Conservation (phyloP, 2,329 filamentous ascomycete genomes). For the Biscogniauxia marginata region DNA sequence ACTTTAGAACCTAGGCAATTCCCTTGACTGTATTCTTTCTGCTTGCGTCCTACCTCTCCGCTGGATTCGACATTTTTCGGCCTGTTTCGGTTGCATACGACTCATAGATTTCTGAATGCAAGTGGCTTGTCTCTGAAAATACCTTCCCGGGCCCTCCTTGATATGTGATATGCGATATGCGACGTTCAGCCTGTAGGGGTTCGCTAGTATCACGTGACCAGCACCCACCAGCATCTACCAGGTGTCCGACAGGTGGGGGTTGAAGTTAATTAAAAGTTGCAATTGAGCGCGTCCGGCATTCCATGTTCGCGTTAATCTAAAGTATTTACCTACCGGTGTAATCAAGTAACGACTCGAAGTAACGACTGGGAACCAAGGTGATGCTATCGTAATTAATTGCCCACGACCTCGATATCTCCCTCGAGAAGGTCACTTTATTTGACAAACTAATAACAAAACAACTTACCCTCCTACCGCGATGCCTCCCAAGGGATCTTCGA, state of each 20-base stretch:
- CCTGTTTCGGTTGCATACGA: constrained; percentile 36
- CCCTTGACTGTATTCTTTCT: constrained; percentile 43
- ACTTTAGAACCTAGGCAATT: constrained; percentile 64
- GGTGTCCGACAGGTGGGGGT: too few species aligned
- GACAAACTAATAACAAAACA: too few species aligned
- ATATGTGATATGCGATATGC: constrained; percentile 6
- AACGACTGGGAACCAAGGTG: too few species aligned
- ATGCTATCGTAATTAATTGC: too few species aligned
- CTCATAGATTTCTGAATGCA: constrained; percentile 36
- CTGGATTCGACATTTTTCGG: constrained; percentile 30
- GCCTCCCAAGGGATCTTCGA: constrained; percentile 42
- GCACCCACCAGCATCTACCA: background rate
- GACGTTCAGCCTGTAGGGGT: background rate
- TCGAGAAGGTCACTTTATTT: too few species aligned
- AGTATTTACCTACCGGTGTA: too few species aligned
- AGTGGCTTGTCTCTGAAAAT: constrained; percentile 14
- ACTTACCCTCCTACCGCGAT: constrained; percentile 27
- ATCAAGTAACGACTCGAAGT: too few species aligned
- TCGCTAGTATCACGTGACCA: background rate
- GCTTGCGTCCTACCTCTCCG: constrained; percentile 36
- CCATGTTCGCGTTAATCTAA: too few species aligned
- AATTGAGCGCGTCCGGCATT: too few species aligned
- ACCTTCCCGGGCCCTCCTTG: constrained; percentile 20
- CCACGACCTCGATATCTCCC: background rate
- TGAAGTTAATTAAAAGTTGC: too few species aligned